Percentiles rank a stretch among this genome's conserved stretches.
Conservation (phyloP, 1,139 yeast species). For the Insectozyma bohioensis region DNA sequence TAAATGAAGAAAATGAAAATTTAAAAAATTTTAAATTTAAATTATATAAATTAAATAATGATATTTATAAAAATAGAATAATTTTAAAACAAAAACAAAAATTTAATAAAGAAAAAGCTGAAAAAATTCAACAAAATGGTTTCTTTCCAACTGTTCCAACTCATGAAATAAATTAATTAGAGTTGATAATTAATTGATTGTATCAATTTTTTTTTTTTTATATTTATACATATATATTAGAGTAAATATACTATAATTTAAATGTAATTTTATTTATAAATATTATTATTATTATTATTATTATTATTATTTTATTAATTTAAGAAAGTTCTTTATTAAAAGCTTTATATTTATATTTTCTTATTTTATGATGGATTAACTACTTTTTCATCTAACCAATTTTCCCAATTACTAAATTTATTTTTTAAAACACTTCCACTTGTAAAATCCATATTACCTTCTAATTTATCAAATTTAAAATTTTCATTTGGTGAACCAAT, state of each 20-base stretch:
- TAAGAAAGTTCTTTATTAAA: too few species aligned
- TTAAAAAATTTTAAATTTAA: constrained; percentile 37
- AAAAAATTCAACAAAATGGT: constrained; percentile 41
- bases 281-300: too few species aligned
- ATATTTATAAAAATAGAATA: constrained; percentile 54
- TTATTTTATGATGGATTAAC: constrained; percentile 44
- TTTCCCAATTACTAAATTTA: constrained; percentile 60
- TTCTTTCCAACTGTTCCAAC: constrained; percentile 62
- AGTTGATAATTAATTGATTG: too few species aligned
- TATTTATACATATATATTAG: too few species aligned
- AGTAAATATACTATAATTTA: too few species aligned
- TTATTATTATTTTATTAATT: too few species aligned
- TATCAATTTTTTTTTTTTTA: too few species aligned
- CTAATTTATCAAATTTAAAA: constrained; percentile 65
- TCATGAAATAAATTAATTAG: too few species aligned
- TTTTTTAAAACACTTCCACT: constrained; percentile 68
- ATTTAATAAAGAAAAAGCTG: constrained; percentile 36
- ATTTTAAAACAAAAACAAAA: constrained; percentile 24
- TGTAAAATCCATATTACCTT: constrained; percentile 69
- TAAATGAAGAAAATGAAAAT: constrained; percentile 20
- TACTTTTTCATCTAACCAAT: constrained; percentile 77
- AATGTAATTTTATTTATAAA: too few species aligned
- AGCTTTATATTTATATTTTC: too few species aligned
- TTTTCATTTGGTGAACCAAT: constrained; percentile 38
- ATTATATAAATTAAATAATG: constrained; percentile 48